These are phyloP conservation scores for Nakazawaea ishiwadae DNA, from an alignment of 805 yeast species.

Conservation along the genomic window DNA sequence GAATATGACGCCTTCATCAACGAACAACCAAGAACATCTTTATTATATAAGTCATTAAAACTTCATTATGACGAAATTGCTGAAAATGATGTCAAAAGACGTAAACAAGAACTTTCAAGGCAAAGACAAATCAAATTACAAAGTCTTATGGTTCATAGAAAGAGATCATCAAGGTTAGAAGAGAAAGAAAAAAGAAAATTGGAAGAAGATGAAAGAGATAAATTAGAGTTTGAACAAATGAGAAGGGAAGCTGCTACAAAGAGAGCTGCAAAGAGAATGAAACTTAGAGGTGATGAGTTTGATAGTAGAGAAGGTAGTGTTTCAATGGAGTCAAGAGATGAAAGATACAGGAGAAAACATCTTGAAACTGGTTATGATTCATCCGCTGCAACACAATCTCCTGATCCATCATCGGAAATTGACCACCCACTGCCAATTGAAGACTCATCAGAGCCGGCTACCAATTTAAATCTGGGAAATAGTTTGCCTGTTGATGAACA, in stretches of 20 bases:
- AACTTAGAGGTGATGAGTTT: slow-evolving; percentile 27
- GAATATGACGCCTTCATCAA: slow-evolving; percentile 32
- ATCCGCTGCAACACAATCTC: background rate
- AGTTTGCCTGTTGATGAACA: no score
- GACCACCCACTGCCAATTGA: no score
- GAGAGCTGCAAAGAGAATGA: slow-evolving; percentile 36
- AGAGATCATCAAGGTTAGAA: slow-evolving; percentile 69
- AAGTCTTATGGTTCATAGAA: slow-evolving; percentile 59
- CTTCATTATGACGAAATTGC: slow-evolving; percentile 30
- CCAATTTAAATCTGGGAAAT: no score
- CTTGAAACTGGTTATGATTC: background rate
- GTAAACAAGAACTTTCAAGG: slow-evolving; percentile 49
- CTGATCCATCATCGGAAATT: no score
- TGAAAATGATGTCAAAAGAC: slow-evolving; percentile 44
- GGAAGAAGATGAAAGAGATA: slow-evolving; percentile 49
- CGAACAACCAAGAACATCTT: slow-evolving; percentile 5
- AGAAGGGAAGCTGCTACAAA: slow-evolving; percentile 39
- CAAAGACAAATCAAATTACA: slow-evolving; percentile 62
- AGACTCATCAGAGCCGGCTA: no score
- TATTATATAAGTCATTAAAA: slow-evolving; percentile 26
- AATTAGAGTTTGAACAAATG: slow-evolving; percentile 40
- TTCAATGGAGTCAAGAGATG: slow-evolving; percentile 32
- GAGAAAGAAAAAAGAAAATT: slow-evolving; percentile 48
- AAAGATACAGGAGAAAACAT: slow-evolving; percentile 19
- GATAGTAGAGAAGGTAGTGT: slow-evolving; percentile 24